These are phyloP conservation scores for Xylaria hypoxylon DNA, from an alignment of 2,329 filamentous ascomycete species.

Conservation along the genomic window DNA sequence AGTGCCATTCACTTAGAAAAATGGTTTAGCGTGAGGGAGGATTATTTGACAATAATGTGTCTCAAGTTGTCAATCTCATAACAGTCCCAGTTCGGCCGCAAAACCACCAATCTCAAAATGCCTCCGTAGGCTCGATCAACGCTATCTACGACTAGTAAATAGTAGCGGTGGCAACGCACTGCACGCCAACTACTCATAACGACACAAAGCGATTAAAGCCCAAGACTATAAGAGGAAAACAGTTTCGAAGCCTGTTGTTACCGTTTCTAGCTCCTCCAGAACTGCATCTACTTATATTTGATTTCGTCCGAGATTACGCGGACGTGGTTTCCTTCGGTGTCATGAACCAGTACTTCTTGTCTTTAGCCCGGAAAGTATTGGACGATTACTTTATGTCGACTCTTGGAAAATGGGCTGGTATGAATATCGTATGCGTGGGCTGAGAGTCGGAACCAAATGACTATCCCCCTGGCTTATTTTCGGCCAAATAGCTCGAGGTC, in stretches of 20 bases:
- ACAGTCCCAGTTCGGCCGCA: conserved; percentile 17
- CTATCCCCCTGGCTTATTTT: conserved; percentile 40
- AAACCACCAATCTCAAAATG: background rate
- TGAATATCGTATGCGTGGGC: conserved; percentile 48
- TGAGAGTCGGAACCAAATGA: conserved; percentile 35
- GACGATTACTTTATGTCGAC: conserved; percentile 40
- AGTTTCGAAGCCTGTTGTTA: conserved; percentile 7
- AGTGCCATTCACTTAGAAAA: no score
- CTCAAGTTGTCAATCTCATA: no score
- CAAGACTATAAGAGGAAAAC: background rate
- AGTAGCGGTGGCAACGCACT: conserved; percentile 13
- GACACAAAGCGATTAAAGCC: conserved; percentile 8
- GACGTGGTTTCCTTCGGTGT: conserved; percentile 30
- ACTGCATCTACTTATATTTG: conserved; percentile 33
- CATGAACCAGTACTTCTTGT: conserved; percentile 31
- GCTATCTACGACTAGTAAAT: conserved; percentile 5
- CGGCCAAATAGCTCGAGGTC: conserved; percentile 36
- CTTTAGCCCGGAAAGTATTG: conserved; percentile 9
- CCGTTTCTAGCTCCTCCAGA: conserved; percentile 27
- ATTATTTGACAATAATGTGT: no score
- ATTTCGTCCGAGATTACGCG: conserved; percentile 9
- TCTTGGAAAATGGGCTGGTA: conserved; percentile 47
- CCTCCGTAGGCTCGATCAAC: background rate
- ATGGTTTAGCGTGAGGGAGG: no score
- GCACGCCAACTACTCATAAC: conserved; percentile 15